A percentile compares a stretch with the other conserved stretches of the same genome.
Conservation (phyloP, 805 yeast species). For the Kazachstania kunashirensis region DNA sequence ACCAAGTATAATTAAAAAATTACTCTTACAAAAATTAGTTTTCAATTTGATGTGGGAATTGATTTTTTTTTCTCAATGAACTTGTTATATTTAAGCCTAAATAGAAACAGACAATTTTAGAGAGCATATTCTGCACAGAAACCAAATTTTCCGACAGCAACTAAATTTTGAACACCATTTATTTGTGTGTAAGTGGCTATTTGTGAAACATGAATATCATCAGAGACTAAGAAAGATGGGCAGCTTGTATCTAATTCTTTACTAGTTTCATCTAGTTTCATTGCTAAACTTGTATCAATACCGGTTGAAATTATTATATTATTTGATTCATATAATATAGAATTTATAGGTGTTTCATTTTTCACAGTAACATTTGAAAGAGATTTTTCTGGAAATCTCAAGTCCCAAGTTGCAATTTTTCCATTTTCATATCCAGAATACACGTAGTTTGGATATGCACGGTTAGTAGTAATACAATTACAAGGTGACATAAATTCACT, state of each 20-base stretch:
- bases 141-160: slow-evolving; percentile 4
- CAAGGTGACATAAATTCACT: slow-evolving; percentile 23
- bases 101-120: too few relatives aligned
- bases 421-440: slow-evolving; percentile 33
- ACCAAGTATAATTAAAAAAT: too few relatives aligned
- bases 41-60: too few relatives aligned
- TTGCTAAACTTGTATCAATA: slow-evolving; percentile 21
- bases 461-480: slow-evolving; percentile 8
- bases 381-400: slow-evolving; percentile 16
- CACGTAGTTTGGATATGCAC: slow-evolving; percentile 5
- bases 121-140: slow-evolving; percentile 2
- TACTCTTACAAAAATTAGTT: too few relatives aligned
- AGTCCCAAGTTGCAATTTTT: slow-evolving; percentile 35
- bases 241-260: not conserved
- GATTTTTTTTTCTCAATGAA: too few relatives aligned
- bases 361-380: slow-evolving; percentile 11
- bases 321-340: slow-evolving; percentile 10
- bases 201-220: slow-evolving; percentile 15
- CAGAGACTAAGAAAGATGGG: slow-evolving; percentile 14
- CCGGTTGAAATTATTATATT: slow-evolving; percentile 29
- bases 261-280: slow-evolving; percentile 2
- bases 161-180: not conserved
- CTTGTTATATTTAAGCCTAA: too few relatives aligned
- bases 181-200: slow-evolving; percentile 2
- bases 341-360: slow-evolving; percentile 15